Evolutionary conservation across 148 eudicot genomes (phyloP), one percentile per base, ranked within the genome.

Genomic region (Rhododendron mucronatum): DNA sequence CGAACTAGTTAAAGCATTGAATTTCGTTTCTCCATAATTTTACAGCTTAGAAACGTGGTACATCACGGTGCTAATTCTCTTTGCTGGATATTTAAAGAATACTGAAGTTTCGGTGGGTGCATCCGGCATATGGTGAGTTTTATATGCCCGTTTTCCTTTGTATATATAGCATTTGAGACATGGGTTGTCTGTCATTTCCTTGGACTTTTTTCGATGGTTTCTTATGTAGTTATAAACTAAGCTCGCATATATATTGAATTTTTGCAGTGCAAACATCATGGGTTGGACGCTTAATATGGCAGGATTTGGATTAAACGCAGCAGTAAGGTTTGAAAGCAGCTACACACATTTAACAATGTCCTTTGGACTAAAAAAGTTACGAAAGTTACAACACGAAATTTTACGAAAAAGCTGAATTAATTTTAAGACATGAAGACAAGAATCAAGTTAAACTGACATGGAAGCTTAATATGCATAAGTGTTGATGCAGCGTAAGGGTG

Each of bases 271-370:
- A 84, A 93, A 89, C 81, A 65, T 94, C 65, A 63, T 90, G 28
- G 97, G 93, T 0, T 94, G 97, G 97, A 80, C 90, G 48, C 1
- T 74, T 7, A 67, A 26, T 5, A 90, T 87, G 90, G 83, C 85
- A 14, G 90, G 91, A 16, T 2, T 90, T 11, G 97, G 95, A 81
- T 91, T 92, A 74, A 88, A 91, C 80, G 91, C 90, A 83, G 93
- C 93, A 14, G 81, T 90, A 83, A 91, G 97, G 95, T 94, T 82
- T 10, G 59, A 23, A 26, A 26, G 1, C 18, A 14, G 7, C 53
- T 11, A 45, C 48, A 63, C 8, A 7, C 0, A 7, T 37, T 37
- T 37, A n/a, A 65, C 13, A n/a, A 63, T 65, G 30, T 10, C 71
- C 69, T 16, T 63, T 6, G 6, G 45, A 6, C 45, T 6, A 41